phyloP scores from a whole-genome alignment of 345 rosid species.

The Camelina hispida region DNA sequence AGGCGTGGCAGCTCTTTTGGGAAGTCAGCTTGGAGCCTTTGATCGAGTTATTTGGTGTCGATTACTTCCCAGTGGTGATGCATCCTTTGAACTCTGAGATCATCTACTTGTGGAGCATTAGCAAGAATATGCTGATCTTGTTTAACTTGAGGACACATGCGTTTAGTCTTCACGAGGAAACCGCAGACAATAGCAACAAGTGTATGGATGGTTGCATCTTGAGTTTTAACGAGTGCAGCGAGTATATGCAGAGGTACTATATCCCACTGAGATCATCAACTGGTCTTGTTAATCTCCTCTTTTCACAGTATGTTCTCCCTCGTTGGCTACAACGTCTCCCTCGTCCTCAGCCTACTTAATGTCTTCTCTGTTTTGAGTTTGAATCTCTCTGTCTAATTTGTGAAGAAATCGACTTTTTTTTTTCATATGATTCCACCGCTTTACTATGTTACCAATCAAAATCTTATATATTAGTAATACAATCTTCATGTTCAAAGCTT shows the following conservation, averaged over 20 bases:
- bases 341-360: not conserved
- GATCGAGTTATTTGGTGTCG: not conserved
- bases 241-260: conserved; percentile 6
- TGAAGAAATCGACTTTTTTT: no score
- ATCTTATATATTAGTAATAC: no score
- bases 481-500: no score
- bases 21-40: not conserved
- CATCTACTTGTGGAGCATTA: conserved; percentile 32
- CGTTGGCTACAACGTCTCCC: conserved; percentile 36
- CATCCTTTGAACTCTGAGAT: conserved; percentile 23
- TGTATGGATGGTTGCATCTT: conserved; percentile 34
- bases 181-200: not conserved
- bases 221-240: conserved; percentile 21
- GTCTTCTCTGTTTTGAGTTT: not conserved
- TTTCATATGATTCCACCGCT: no score
- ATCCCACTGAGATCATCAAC: no score
- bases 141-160: conserved; percentile 31
- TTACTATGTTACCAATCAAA: no score
- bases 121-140: not conserved
- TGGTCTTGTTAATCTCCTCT: not conserved
- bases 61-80: conserved; percentile 20
- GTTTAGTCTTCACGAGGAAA: conserved; percentile 21
- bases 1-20: conserved; percentile 33
- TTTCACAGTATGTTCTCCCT: conserved; percentile 32
- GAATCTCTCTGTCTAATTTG: not conserved